Conservation (phyloP, 106 monocot species). For the Chionographis japonica region DNA sequence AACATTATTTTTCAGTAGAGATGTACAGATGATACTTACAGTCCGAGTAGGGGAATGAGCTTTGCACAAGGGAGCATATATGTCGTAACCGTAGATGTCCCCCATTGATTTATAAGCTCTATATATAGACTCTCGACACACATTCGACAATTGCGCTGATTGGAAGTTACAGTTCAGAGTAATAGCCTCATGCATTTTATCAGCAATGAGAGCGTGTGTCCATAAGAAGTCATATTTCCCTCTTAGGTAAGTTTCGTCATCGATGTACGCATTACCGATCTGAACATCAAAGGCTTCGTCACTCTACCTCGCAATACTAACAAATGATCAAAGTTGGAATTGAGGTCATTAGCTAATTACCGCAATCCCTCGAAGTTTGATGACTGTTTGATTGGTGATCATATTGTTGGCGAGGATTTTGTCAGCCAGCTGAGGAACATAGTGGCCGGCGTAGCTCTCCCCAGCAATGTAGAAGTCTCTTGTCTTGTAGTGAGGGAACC, state of each 20-base stretch:
- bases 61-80: conserved; percentile 14
- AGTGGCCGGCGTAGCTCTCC: conserved; percentile 30
- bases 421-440: conserved; percentile 10
- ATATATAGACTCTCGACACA: not conserved
- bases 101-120: not conserved
- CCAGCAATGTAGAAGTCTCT: conserved; percentile 18
- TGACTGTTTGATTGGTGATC: conserved; percentile 5
- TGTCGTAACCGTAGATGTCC: conserved; percentile 11
- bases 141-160: no score
- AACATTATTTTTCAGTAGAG: no score
- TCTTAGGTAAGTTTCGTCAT: not conserved
- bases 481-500: conserved; percentile 21
- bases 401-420: conserved; percentile 5
- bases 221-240: conserved; percentile 20
- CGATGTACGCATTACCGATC: conserved; percentile 26
- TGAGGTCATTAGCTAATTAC: conserved; percentile 4
- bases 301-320: not conserved
- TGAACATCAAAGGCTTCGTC: not conserved
- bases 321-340: not conserved
- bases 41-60: not conserved
- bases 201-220: conserved; percentile 23
- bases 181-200: conserved; percentile 3
- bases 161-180: not conserved
- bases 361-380: conserved; percentile 30
- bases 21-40: no score